Evolutionary conservation across 305 asterid species (phyloP).

Genomic region (Striga hermonthica): DNA sequence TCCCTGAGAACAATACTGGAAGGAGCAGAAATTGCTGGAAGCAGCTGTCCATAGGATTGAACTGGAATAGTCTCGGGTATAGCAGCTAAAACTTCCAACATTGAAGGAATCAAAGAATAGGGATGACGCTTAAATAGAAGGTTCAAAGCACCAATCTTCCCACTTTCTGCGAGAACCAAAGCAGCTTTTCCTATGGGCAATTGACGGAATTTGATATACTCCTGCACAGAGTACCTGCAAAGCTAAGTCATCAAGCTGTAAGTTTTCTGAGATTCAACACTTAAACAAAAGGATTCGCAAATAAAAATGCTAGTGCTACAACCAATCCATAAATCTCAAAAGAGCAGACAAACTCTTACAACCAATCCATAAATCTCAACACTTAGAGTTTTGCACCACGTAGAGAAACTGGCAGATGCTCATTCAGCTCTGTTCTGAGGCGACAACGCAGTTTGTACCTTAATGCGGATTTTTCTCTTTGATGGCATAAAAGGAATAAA

Average conservation of each 20-base stretch:
- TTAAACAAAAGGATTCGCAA: too few species aligned
- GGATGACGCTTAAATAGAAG: constrained; percentile 93
- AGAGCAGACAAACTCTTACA: too few species aligned
- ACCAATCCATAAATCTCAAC: too few species aligned
- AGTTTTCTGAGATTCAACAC: too few species aligned
- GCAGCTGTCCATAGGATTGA: constrained; percentile 83
- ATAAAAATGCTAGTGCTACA: too few species aligned
- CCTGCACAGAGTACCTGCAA: constrained; percentile 93
- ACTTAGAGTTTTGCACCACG: constrained; percentile 23
- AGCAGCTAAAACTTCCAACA: constrained; percentile 90
- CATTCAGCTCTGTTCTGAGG: too few species aligned
- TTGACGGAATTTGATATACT: constrained; percentile 71
- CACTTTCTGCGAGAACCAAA: constrained; percentile 75
- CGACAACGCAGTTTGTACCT: constrained; percentile 1
- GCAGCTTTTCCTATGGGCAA: constrained; percentile 71
- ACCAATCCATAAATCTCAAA: too few species aligned
- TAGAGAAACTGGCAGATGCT: neutral
- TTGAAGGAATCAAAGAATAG: constrained; percentile 65
- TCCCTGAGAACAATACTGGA: constrained; percentile 59
- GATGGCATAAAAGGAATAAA: constrained; percentile 17
- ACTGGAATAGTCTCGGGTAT: constrained; percentile 98
- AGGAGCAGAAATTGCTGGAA: constrained; percentile 83
- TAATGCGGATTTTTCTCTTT: constrained; percentile 21
- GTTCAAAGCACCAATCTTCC: constrained; percentile 93
- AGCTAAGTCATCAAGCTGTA: constrained; percentile 64